Evolutionary conservation across 257 asterid species (phyloP).

Genomic region (Capsicum pubescens): DNA sequence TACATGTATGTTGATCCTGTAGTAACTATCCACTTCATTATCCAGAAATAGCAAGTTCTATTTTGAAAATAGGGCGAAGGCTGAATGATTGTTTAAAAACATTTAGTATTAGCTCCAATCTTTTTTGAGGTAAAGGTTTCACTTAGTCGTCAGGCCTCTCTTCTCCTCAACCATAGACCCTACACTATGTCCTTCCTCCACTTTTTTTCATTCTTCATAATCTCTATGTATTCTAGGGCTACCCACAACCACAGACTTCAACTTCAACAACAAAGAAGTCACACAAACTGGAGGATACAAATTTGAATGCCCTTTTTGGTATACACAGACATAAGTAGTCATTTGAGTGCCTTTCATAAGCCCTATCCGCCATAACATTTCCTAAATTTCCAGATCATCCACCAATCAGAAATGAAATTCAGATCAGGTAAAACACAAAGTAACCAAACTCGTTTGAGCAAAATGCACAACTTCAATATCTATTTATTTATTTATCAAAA

Average conservation of each 20-base stretch:
- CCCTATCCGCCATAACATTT: neutral
- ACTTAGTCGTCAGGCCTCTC: neutral
- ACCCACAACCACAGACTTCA: neutral
- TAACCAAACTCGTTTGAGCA: neutral
- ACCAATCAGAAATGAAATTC: neutral
- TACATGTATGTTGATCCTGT: neutral
- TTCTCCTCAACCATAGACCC: conserved; percentile 12
- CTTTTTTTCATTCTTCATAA: neutral
- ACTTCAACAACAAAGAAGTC: neutral
- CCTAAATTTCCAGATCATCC: neutral
- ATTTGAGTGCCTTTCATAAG: neutral
- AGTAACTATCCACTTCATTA: conserved; percentile 1
- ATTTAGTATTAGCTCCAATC: neutral
- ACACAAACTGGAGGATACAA: neutral
- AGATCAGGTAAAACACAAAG: neutral
- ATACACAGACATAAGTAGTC: neutral
- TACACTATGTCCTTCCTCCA: neutral
- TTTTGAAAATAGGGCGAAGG: neutral
- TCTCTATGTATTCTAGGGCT: neutral
- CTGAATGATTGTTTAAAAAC: neutral
- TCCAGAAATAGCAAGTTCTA: neutral
- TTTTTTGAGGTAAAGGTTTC: neutral
- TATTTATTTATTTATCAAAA: neutral
- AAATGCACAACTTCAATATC: neutral
- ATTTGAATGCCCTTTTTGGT: neutral